Base-by-base conservation (phyloP, 306 rosid species). In the Lathyrus sativus region DNA sequence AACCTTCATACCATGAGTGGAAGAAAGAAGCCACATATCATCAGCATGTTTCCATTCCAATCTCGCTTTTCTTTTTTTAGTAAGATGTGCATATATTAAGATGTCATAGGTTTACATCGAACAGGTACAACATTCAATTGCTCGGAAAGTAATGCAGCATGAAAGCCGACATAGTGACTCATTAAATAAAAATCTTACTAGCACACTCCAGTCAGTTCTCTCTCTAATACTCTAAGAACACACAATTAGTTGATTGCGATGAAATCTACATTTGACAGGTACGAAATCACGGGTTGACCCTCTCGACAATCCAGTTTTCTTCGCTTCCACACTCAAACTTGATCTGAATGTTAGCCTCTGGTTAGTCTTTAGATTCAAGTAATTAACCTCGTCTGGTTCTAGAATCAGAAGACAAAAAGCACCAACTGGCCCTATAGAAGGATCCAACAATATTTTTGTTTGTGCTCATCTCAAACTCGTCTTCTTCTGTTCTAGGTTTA, bases 371-470 rank as follows among this genome's bases (percentile, higher is more conserved):
- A 90, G 81, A 81, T 90, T 93, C 79, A 88, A 68, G 83, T 88
- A 90, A 88, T 93, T 96, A 64, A 93, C 92, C 97, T 85, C 90
- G 73, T 84, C 84, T 3, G 98, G 97, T 61, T 88, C 96, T 18
- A 90, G 75, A 72, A 83, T 70, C 57, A 93, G 85, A 58, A 90
- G 73, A 81, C 91, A 93, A 77, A 86, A 90, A 54, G 86, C 81
- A 84, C 71, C 84, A 50, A 85, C 90, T 33, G 97, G 97, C 69
- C 88, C 96, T 7, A 82, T 31, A 53, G 83, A 86, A 67, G 85
- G 85, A 77, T 90, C 89, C 50, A 84, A 14, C 22, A 74, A 62
- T 64, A 67, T 67, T 55, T 82, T 84, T 22, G 79, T 69, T 22
- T 67, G 55, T 41, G 81, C 61, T 41, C n/a, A n/a, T n/a, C n/a